Base-by-base conservation (phyloP, 2,329 filamentous ascomycete species). In the Tolypocladium sp. region DNA sequence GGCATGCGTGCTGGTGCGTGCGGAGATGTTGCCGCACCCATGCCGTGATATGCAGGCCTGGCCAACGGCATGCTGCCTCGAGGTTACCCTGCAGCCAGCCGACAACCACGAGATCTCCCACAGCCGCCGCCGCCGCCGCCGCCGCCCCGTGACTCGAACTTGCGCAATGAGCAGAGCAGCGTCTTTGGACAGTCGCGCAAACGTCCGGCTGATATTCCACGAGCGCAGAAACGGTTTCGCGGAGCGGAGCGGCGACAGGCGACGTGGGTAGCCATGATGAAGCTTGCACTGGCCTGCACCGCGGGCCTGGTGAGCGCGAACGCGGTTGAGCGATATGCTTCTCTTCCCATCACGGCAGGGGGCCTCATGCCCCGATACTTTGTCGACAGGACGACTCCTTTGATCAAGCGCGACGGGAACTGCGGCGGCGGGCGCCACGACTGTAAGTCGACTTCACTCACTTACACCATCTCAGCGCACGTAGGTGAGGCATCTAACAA, bases 341-440 rank as follows among this genome's bases (percentile, higher is more conserved):
- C 49, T 2, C 13, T 52, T 35, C 30, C 49, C 1, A 52, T 35
- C 20, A 35, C 49, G 17, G 49, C 9, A 35, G 38, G 10, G 38
- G 54, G 5, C 37, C 53, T 38, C 37, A 25, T 41, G 54, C 54
- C 53, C 22, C 53, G 53, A 20, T 55, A 55, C 35, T 20, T 40
- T n/a, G 57, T 70, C 56, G 68, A 70, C 60, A 64, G 60, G 33
- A 67, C 68, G 15, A 62, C 65, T 49, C 66, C 70, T 7, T 57
- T 72, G 17, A 62, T 60, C 38, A 71, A 67, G 57, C 70, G 70
- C 55, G 65, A 63, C 33, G 62, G 59, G 17, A 60, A 57, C 44
- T 74, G 72, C 57, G 66, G 66, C 54, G 56, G 64, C 2, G 62
- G 60, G n/a, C 59, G 63, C 7, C 72, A 74, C 60, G 66, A 61